Evolutionary conservation across 2,329 filamentous ascomycete species (phyloP).

Genomic region (Paecilomyces formosus): DNA sequence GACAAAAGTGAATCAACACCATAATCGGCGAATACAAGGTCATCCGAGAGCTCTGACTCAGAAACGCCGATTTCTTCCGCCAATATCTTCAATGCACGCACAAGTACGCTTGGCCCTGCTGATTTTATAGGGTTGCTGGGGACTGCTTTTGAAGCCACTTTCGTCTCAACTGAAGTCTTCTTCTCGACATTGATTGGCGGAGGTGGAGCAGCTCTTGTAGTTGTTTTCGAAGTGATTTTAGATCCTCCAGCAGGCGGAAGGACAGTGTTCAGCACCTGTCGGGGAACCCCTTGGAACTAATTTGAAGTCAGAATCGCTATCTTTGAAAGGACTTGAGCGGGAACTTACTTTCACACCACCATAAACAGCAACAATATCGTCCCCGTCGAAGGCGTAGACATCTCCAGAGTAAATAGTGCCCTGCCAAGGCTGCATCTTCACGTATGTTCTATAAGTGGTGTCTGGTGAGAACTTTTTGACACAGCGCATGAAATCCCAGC

Average conservation of each 20-base stretch:
- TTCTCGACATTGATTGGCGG: slow-evolving; percentile 20
- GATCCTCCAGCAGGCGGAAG: slow-evolving; percentile 27
- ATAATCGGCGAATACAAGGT: slow-evolving; percentile 54
- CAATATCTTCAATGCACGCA: slow-evolving; percentile 31
- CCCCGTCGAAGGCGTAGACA: slow-evolving; percentile 54
- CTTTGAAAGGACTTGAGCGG: not conserved
- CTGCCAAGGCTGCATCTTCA: slow-evolving; percentile 49
- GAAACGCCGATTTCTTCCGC: slow-evolving; percentile 48
- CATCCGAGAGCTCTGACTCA: slow-evolving; percentile 51
- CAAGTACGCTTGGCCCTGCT: slow-evolving; percentile 22
- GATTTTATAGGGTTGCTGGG: slow-evolving; percentile 18
- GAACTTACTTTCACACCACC: slow-evolving; percentile 37
- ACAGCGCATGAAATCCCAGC: slow-evolving; percentile 54
- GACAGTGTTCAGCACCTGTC: slow-evolving; percentile 33
- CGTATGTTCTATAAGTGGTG: slow-evolving; percentile 53
- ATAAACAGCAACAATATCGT: slow-evolving; percentile 49
- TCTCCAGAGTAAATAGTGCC: slow-evolving; percentile 52
- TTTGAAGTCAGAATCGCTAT: slow-evolving; percentile 6
- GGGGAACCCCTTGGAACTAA: slow-evolving; percentile 35
- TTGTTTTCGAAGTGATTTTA: slow-evolving; percentile 11
- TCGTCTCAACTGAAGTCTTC: slow-evolving; percentile 16
- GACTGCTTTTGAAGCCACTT: slow-evolving; percentile 16
- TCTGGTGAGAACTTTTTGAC: slow-evolving; percentile 44
- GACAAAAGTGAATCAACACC: slow-evolving; percentile 57
- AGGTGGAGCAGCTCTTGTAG: slow-evolving; percentile 13